Evolutionary conservation across 73 alveolate species (phyloP).

Genomic region (Halteria grandinella): DNA sequence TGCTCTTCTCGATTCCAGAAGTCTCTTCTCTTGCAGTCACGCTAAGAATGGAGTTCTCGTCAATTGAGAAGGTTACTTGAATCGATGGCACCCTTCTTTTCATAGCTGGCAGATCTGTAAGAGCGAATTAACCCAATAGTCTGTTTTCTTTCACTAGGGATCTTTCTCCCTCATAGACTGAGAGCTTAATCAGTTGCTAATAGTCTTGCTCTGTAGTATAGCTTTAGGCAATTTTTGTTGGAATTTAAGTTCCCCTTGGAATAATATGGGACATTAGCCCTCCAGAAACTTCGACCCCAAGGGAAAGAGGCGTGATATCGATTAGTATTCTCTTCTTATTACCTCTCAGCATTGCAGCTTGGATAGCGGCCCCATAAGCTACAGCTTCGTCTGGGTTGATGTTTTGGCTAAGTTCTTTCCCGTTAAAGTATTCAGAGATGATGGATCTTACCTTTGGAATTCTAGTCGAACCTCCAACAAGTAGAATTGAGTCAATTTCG

Average conservation of each 20-base stretch:
- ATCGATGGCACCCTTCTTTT: slow-evolving; percentile 94
- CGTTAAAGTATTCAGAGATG: slow-evolving; percentile 58
- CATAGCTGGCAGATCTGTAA: slow-evolving; percentile 90
- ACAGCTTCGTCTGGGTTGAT: slow-evolving; percentile 79
- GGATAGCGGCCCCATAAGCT: slow-evolving; percentile 89
- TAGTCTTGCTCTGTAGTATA: slow-evolving; percentile 53
- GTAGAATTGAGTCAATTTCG: slow-evolving; percentile 66
- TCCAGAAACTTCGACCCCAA: slow-evolving; percentile 72
- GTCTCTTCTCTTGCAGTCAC: slow-evolving; percentile 80
- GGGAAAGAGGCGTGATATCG: slow-evolving; percentile 82
- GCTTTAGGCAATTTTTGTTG: slow-evolving; percentile 26
- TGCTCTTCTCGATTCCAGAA: slow-evolving; percentile 67
- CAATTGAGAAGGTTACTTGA: slow-evolving; percentile 87
- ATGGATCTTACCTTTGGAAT: slow-evolving; percentile 72
- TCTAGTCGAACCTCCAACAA: slow-evolving; percentile 77
- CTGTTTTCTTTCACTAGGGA: slow-evolving; percentile 58
- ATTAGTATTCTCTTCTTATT: slow-evolving; percentile 46
- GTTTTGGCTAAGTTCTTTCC: slow-evolving; percentile 53
- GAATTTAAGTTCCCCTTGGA: slow-evolving; percentile 59
- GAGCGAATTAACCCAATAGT: slow-evolving; percentile 66
- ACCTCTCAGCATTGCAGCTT: slow-evolving; percentile 70
- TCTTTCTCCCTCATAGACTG: slow-evolving; percentile 84
- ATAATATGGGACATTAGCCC: slow-evolving; percentile 78
- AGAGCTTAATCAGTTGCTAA: slow-evolving; percentile 23
- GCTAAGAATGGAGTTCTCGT: slow-evolving; percentile 86